phyloP scores from a whole-genome alignment of 1,284 basidiomycete genomes.

The Ganoderma sp. region DNA sequence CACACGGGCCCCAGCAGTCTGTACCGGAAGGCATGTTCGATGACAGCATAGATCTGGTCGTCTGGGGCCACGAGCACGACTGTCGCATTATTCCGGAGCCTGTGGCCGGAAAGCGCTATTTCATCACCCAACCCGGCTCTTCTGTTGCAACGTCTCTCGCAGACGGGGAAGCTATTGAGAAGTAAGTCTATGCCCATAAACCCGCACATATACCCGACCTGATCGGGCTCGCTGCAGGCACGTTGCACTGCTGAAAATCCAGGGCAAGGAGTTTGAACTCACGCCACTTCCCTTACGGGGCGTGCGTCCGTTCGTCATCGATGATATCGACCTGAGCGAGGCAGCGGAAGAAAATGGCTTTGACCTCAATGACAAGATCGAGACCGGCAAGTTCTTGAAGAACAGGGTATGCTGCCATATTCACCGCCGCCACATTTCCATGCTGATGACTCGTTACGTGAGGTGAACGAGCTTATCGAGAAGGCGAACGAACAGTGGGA shows the following conservation, averaged over 20 bases:
- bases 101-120: slow-evolving; percentile 91
- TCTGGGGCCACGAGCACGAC: slow-evolving; percentile 99
- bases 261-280: slow-evolving; percentile 86
- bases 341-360: slow-evolving; percentile 78
- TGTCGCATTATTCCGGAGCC: slow-evolving; percentile 90
- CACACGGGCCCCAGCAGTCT: slow-evolving; percentile 90
- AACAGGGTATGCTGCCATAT: slow-evolving; percentile 55
- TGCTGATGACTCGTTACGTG: slow-evolving; percentile 38
- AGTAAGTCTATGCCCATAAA: slow-evolving; percentile 55
- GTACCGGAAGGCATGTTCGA: slow-evolving; percentile 98
- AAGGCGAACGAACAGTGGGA: slow-evolving; percentile 82
- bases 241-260: slow-evolving; percentile 85
- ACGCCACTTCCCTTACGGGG: slow-evolving; percentile 88
- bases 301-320: slow-evolving; percentile 94
- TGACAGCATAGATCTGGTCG: slow-evolving; percentile 90
- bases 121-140: slow-evolving; percentile 94
- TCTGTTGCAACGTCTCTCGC: slow-evolving; percentile 93
- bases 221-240: slow-evolving; percentile 58
- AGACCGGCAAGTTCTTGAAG: slow-evolving; percentile 82
- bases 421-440: not conserved
- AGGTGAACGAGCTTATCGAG: slow-evolving; percentile 84
- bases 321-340: slow-evolving; percentile 79
- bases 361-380: slow-evolving; percentile 80
- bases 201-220: not conserved
- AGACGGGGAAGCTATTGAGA: slow-evolving; percentile 88